phyloP scores from a whole-genome alignment of 345 rosid genomes.

The Mercurialis annua region DNA sequence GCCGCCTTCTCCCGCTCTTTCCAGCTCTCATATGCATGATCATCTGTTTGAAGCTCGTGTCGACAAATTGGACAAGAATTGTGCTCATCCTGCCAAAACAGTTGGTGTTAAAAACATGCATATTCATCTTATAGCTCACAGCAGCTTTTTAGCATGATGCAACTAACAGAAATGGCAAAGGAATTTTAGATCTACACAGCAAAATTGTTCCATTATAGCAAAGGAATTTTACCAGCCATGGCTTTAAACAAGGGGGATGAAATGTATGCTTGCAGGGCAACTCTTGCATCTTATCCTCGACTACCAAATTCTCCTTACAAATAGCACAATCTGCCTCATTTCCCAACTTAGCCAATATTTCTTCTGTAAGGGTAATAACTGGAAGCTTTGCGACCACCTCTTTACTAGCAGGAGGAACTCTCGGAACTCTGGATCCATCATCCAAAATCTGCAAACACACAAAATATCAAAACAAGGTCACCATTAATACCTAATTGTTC shows the following conservation, averaged over 20 bases:
- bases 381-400: conserved; percentile 91
- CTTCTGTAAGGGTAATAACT: conserved; percentile 53
- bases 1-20: conserved; percentile 89
- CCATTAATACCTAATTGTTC: conserved; percentile 6
- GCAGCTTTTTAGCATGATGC: not conserved
- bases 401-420: conserved; percentile 93
- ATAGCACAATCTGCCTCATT: conserved; percentile 81
- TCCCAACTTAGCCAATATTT: conserved; percentile 57
- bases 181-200: not conserved
- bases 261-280: conserved; percentile 88
- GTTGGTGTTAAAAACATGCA: not conserved
- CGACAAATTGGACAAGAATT: conserved; percentile 98
- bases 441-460: conserved; percentile 41
- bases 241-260: conserved; percentile 96
- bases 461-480: conserved; percentile 3
- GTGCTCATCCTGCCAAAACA: conserved; percentile 66
- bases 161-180: not conserved
- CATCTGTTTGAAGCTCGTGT: conserved; percentile 82
- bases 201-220: not conserved
- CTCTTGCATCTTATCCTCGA: conserved; percentile 86
- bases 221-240: conserved; percentile 81
- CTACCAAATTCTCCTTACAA: conserved; percentile 74
- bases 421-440: conserved; percentile 44
- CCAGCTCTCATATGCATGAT: conserved; percentile 88
- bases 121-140: not conserved